phyloP scores from a whole-genome alignment of 2,329 filamentous ascomycete genomes.

The Thielaviopsis euricoi region DNA sequence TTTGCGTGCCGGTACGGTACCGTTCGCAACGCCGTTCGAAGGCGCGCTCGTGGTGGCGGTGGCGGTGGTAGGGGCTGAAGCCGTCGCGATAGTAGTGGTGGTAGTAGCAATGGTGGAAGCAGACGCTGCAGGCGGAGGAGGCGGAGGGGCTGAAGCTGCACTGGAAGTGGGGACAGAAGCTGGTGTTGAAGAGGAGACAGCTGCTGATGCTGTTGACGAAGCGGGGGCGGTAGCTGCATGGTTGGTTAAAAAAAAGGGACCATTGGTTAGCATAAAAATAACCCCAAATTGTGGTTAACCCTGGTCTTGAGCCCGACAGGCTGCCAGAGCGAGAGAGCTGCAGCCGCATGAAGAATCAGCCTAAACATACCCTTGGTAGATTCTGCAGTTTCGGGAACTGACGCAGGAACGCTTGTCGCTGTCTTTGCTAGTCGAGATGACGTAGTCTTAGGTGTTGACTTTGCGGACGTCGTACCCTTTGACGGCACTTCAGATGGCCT shows the following conservation, averaged over 20 bases:
- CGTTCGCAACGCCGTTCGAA: slow-evolving; percentile 36
- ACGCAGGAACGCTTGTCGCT: slow-evolving; percentile 25
- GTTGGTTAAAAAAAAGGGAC: not conserved
- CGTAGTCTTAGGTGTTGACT: slow-evolving; percentile 15
- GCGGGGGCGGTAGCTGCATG: slow-evolving; percentile 1
- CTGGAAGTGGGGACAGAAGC: not conserved
- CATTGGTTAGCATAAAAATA: slow-evolving; percentile 13
- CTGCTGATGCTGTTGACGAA: slow-evolving; percentile 40
- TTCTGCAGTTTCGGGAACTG: slow-evolving; percentile 26
- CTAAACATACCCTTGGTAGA: slow-evolving; percentile 26
- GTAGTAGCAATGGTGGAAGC: not conserved
- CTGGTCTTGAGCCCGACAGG: no score
- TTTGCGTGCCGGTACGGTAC: slow-evolving; percentile 19
- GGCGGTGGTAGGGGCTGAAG: not conserved
- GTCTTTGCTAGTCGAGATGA: slow-evolving; percentile 7
- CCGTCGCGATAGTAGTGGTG: not conserved
- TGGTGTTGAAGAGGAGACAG: not conserved
- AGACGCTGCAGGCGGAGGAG: not conserved
- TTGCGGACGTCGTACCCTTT: slow-evolving; percentile 24
- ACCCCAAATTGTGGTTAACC: not conserved
- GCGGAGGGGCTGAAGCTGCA: not conserved
- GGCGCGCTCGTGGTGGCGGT: slow-evolving; percentile 20
- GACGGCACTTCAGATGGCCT: slow-evolving; percentile 22
- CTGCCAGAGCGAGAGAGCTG: not conserved
- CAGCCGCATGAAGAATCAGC: not conserved